Evolutionary conservation across 495 filamentous ascomycete species (phyloP).

Genomic region (Daldinia childiae): DNA sequence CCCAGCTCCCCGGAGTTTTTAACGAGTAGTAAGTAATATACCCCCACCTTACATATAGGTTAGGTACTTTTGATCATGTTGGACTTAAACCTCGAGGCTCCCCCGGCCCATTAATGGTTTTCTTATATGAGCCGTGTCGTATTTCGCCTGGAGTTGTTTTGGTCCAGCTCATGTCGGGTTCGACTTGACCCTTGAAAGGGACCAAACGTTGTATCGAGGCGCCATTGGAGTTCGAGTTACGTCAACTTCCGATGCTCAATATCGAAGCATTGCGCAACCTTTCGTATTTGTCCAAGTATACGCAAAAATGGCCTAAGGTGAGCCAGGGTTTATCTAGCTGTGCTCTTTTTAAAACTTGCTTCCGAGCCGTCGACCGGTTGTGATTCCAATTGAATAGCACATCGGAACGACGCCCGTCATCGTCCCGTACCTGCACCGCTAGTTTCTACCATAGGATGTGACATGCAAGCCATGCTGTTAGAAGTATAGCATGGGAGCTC

Average conservation of each 20-base stretch:
- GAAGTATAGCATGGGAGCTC: conserved; percentile 25
- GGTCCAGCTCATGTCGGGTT: conserved; percentile 9
- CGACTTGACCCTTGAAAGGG: conserved; percentile 2
- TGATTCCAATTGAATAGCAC: conserved; percentile 27
- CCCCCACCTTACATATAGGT: conserved; percentile 23
- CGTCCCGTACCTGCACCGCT: conserved; percentile 25
- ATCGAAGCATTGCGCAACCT: conserved; percentile 19
- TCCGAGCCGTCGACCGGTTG: conserved; percentile 28
- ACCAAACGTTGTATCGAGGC: background rate
- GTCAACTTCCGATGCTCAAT: conserved; percentile 10
- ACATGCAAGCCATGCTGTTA: conserved; percentile 32
- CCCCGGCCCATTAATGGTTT: conserved; percentile 25
- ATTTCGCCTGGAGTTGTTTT: background rate
- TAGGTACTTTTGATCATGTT: conserved; percentile 12
- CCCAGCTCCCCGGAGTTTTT: conserved; percentile 37
- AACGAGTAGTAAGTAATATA: conserved; percentile 32
- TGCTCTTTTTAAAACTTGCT: conserved; percentile 18
- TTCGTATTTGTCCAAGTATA: conserved; percentile 10
- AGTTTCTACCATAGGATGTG: conserved; percentile 19
- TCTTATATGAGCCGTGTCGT: conserved; percentile 24
- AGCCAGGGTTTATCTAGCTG: conserved; percentile 15
- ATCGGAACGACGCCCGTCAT: conserved; percentile 10
- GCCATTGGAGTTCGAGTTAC: conserved; percentile 1
- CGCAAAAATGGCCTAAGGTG: background rate
- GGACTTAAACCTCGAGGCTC: conserved; percentile 23